phyloP scores from a whole-genome alignment of 1,284 basidiomycete species.

The Ganoderma sinense region DNA sequence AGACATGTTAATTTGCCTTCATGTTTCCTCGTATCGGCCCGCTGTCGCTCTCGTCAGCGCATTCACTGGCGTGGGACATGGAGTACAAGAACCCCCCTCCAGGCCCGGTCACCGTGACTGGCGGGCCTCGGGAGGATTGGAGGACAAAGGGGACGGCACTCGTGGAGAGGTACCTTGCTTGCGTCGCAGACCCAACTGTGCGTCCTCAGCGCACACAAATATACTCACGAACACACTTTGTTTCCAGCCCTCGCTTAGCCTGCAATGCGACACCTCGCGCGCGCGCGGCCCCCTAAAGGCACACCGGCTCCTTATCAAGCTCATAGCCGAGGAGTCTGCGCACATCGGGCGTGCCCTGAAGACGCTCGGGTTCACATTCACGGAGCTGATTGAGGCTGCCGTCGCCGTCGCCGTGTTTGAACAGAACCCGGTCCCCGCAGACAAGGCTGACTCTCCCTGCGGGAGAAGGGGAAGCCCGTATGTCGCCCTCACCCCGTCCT shows the following conservation, averaged over 20 bases:
- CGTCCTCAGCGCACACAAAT: background rate
- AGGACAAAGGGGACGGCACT: constrained; percentile 6
- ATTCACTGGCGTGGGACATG: constrained; percentile 12
- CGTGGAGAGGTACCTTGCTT: background rate
- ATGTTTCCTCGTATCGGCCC: background rate
- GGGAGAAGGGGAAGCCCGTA: background rate
- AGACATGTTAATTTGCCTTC: background rate
- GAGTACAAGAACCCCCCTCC: constrained; percentile 21
- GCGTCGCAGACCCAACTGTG: background rate
- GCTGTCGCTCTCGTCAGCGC: background rate
- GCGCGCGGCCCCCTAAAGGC: background rate
- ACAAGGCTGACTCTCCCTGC: background rate
- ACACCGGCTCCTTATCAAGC: background rate
- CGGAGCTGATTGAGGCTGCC: background rate
- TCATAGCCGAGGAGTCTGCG: background rate
- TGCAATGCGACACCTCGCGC: background rate
- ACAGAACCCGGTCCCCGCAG: background rate
- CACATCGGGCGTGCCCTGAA: background rate
- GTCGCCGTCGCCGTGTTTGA: background rate
- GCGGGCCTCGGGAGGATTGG: constrained; percentile 14
- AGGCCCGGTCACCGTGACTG: constrained; percentile 19
- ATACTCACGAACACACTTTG: background rate
- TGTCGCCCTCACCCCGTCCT: background rate
- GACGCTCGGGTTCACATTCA: background rate
- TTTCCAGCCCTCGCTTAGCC: background rate